Evolutionary conservation across 495 filamentous ascomycete genomes (phyloP).

Genomic region (Aspergillus cavernicola): DNA sequence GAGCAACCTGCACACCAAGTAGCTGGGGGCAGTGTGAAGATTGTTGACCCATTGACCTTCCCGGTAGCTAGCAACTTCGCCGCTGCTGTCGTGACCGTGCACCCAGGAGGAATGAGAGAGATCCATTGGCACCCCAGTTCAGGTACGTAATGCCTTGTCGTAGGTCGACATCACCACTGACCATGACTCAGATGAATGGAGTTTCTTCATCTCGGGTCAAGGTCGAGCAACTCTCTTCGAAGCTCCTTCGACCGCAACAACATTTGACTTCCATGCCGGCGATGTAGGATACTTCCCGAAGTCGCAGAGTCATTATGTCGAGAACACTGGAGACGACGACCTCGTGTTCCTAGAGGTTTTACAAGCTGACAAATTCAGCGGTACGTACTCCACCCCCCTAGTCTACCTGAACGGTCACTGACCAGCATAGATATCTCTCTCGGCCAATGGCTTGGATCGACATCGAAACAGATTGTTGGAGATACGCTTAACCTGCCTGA

Average conservation of each 20-base stretch:
- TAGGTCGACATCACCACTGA: no score
- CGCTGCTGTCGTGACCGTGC: slow-evolving; percentile 60
- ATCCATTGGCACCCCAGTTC: slow-evolving; percentile 72
- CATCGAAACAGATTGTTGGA: slow-evolving; percentile 58
- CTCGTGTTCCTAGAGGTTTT: slow-evolving; percentile 68
- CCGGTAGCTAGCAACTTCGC: slow-evolving; percentile 58
- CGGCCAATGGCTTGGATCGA: slow-evolving; percentile 62
- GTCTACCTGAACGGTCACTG: not conserved
- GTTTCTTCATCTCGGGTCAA: slow-evolving; percentile 66
- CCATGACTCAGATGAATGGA: slow-evolving; percentile 68
- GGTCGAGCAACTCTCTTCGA: slow-evolving; percentile 65
- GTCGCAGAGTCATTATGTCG: slow-evolving; percentile 65
- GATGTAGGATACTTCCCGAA: slow-evolving; percentile 69
- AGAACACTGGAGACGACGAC: slow-evolving; percentile 68
- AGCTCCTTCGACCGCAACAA: slow-evolving; percentile 54
- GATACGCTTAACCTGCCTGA: slow-evolving; percentile 60
- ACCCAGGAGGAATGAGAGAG: slow-evolving; percentile 71
- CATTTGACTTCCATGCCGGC: slow-evolving; percentile 73
- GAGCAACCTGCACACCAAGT: slow-evolving; percentile 55
- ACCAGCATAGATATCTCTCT: slow-evolving; percentile 52
- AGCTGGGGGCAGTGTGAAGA: slow-evolving; percentile 63
- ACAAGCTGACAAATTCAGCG: slow-evolving; percentile 60
- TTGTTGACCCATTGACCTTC: slow-evolving; percentile 61
- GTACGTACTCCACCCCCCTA: slow-evolving; percentile 23
- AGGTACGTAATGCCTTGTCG: not conserved